Percentiles rank a stretch among this genome's conserved stretches.
Evolutionary conservation across 2,329 filamentous ascomycete genomes (phyloP).

Genomic region (Apiospora hydei): DNA sequence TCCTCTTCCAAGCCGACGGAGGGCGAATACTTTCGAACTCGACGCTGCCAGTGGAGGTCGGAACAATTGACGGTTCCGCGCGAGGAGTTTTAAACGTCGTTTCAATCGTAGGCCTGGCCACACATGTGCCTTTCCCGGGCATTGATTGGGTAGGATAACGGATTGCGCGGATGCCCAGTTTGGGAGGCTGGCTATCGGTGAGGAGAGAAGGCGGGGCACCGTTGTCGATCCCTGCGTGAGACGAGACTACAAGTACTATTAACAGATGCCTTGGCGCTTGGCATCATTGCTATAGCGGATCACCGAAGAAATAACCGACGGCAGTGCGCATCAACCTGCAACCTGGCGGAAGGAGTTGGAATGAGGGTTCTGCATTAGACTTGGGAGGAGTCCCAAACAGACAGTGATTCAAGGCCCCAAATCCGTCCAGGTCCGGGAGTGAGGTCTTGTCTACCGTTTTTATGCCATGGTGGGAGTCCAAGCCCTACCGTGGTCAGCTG

Average conservation of each 20-base stretch:
- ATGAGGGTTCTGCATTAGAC: background rate
- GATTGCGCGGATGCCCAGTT: background rate
- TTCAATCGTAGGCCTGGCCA: background rate
- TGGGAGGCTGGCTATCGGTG: background rate
- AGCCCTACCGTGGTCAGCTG: background rate
- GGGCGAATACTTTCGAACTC: background rate
- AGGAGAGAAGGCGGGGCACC: background rate
- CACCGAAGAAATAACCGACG: background rate
- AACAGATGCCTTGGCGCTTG: slow-evolving; percentile 18
- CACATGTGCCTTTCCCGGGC: background rate
- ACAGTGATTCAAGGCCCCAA: background rate
- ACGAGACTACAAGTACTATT: slow-evolving; percentile 10
- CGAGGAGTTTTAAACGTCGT: slow-evolving; percentile 12
- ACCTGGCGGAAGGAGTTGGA: background rate
- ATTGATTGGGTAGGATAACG: slow-evolving; percentile 13
- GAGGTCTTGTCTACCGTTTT: background rate
- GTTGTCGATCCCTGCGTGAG: background rate
- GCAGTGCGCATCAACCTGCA: background rate
- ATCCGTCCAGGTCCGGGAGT: background rate
- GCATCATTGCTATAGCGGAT: slow-evolving; percentile 3
- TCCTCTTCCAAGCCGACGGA: background rate
- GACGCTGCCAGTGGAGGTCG: background rate
- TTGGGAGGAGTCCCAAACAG: background rate
- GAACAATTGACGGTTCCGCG: background rate
- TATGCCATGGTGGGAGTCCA: slow-evolving; percentile 4